Conservation (phyloP, 495 filamentous ascomycete genomes). For the Hypoxylon rickii region DNA sequence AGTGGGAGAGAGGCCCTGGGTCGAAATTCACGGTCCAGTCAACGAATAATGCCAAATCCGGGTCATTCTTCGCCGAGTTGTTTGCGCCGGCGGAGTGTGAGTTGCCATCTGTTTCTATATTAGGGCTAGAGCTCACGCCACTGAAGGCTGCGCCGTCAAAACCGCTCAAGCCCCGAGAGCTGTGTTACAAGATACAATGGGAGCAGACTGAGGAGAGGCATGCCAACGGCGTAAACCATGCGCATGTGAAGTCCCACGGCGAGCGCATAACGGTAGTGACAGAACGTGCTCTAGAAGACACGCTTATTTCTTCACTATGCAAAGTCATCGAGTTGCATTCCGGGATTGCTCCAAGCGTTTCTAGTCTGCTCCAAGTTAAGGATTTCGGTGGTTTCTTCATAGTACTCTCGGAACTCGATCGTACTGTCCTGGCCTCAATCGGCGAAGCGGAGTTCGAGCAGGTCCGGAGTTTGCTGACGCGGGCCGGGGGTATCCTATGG, state of each 20-base stretch:
- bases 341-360: constrained; percentile 24
- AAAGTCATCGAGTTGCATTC: constrained; percentile 41
- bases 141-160: constrained; percentile 7
- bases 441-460: constrained; percentile 34
- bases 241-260: constrained; percentile 16
- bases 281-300: constrained; percentile 39
- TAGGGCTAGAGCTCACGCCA: constrained; percentile 36
- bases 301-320: constrained; percentile 42
- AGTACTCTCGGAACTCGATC: constrained; percentile 39
- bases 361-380: constrained; percentile 32
- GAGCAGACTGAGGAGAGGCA: constrained; percentile 38
- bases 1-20: constrained; percentile 34
- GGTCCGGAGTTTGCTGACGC: constrained; percentile 46
- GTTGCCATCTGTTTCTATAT: constrained; percentile 36
- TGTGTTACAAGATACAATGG: constrained; percentile 52
- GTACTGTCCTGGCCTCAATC: constrained; percentile 36
- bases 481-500: constrained; percentile 44
- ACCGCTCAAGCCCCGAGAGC: constrained; percentile 30
- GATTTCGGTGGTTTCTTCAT: constrained; percentile 39
- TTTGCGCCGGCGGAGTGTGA: constrained; percentile 37
- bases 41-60: constrained; percentile 27
- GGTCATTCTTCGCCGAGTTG: constrained; percentile 38
- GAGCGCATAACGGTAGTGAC: constrained; percentile 46
- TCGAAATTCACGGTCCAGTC: constrained; percentile 40
- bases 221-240: constrained; percentile 16